phyloP scores from a whole-genome alignment of 306 rosid species.

The Vigna trinervia region DNA sequence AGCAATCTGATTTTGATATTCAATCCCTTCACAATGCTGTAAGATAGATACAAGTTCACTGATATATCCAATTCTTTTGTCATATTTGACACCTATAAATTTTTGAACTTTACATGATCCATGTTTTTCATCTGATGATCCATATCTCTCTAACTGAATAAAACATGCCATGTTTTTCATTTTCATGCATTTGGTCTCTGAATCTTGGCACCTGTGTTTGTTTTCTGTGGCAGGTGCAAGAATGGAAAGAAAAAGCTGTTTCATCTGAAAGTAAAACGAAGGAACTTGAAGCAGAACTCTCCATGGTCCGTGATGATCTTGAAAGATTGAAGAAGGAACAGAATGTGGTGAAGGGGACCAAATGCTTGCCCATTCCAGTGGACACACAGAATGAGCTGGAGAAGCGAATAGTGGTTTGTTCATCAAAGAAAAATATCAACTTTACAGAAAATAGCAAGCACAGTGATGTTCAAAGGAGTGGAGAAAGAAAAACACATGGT shows the following conservation, averaged over 20 bases:
- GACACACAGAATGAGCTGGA: conserved; percentile 71
- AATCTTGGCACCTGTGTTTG: neutral
- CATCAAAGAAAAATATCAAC: conserved; percentile 63
- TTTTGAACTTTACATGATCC: no score
- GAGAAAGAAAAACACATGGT: conserved; percentile 48
- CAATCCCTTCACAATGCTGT: conserved; percentile 64
- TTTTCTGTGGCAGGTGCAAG: conserved; percentile 67
- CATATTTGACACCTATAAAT: no score
- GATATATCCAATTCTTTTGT: no score
- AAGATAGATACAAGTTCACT: conserved; percentile 46
- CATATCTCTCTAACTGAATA: neutral
- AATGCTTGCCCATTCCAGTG: conserved; percentile 24
- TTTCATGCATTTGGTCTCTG: neutral
- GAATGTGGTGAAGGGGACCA: conserved; percentile 33
- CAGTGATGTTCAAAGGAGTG: conserved; percentile 48
- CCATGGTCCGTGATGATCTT: conserved; percentile 50
- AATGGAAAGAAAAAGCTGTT: conserved; percentile 81
- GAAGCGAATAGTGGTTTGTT: conserved; percentile 79
- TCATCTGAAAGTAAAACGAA: conserved; percentile 62
- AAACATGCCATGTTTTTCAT: neutral
- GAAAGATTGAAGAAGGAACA: conserved; percentile 54
- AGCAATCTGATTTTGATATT: conserved; percentile 61
- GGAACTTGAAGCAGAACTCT: conserved; percentile 56
- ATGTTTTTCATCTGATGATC: neutral
- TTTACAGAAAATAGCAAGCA: conserved; percentile 47